Evolutionary conservation across 2,329 filamentous ascomycete species (phyloP).

Genomic region (Drechslerella dactyloides): DNA sequence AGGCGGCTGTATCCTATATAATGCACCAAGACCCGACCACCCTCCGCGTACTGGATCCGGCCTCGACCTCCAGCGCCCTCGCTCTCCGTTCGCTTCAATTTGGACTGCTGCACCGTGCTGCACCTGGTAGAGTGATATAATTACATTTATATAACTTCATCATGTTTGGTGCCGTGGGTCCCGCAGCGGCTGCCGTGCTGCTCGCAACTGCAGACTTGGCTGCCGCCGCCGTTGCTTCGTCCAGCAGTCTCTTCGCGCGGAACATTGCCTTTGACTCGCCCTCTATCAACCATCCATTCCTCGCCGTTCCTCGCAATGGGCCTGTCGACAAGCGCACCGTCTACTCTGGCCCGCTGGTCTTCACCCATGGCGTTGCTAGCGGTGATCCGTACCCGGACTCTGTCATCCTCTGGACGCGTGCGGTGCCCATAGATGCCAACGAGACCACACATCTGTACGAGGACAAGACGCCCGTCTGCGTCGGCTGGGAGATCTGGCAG

Average conservation of each 20-base stretch:
- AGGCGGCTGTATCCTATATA: no score
- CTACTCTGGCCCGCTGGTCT: constrained; percentile 35
- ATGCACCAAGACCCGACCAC: no score
- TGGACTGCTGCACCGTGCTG: no score
- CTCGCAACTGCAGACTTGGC: constrained; percentile 28
- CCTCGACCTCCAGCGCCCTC: no score
- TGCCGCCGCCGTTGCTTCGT: constrained; percentile 15
- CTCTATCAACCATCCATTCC: constrained; percentile 67
- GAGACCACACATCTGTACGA: constrained; percentile 60
- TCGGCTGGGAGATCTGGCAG: constrained; percentile 68
- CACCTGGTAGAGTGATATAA: neutral
- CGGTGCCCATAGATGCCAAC: constrained; percentile 55
- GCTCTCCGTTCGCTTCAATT: constrained; percentile 15
- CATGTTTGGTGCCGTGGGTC: constrained; percentile 43
- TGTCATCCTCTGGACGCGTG: constrained; percentile 65
- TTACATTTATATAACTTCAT: constrained; percentile 14
- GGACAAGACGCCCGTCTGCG: constrained; percentile 69
- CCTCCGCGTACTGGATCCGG: no score
- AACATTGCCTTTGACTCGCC: constrained; percentile 74
- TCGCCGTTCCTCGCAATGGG: constrained; percentile 69
- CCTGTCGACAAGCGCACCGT: constrained; percentile 54
- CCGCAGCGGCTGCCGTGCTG: constrained; percentile 23
- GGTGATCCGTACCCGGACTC: constrained; percentile 65
- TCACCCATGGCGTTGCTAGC: constrained; percentile 56
- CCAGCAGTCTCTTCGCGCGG: constrained; percentile 55